Evolutionary conservation across 1,284 basidiomycete species (phyloP).

Genomic region (Lentinula novae-zelandiae): DNA sequence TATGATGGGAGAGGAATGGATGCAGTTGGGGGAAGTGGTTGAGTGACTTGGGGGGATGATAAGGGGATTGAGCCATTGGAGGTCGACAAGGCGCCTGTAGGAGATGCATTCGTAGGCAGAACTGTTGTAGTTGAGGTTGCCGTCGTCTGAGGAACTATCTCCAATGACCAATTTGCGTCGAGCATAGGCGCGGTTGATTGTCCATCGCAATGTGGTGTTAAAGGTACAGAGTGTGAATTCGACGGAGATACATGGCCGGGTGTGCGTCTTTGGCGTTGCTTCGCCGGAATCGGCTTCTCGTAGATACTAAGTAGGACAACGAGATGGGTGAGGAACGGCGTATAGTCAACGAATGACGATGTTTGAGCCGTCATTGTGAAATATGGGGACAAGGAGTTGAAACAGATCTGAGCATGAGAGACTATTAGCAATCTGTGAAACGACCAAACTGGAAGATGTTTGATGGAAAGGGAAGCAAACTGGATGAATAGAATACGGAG

Average conservation of each 20-base stretch:
- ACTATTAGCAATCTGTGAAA: neutral
- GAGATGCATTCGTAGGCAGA: neutral
- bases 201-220: neutral
- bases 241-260: neutral
- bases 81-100: neutral
- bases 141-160: neutral
- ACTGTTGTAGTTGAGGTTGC: neutral
- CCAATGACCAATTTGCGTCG: neutral
- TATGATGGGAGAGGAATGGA: conserved; percentile 46
- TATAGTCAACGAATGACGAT: neutral
- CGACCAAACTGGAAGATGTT: neutral
- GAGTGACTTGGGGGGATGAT: neutral
- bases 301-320: conserved; percentile 50
- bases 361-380: neutral
- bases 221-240: neutral
- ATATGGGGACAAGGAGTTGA: neutral
- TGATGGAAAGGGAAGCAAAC: neutral
- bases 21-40: neutral
- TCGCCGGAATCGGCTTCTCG: conserved; percentile 23
- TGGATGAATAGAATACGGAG: neutral
- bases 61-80: neutral
- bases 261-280: neutral
- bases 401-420: neutral
- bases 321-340: conserved; percentile 46
- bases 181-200: neutral